Evolutionary conservation across 768 basidiomycete species (phyloP).

Genomic region (Boletus rubropictus): DNA sequence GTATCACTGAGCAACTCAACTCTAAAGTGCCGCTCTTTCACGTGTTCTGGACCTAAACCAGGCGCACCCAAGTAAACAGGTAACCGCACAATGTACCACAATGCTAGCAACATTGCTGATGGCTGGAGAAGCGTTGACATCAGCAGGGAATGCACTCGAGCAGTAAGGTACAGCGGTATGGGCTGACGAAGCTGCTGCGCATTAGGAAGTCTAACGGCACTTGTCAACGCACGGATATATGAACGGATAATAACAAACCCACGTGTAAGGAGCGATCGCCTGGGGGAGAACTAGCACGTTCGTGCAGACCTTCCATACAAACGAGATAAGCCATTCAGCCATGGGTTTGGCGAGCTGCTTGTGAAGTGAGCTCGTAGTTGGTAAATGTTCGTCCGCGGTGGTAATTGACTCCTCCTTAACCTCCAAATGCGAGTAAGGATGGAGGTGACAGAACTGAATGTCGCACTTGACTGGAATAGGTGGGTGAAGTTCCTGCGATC

Average conservation of each 20-base stretch:
- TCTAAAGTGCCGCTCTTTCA: conserved; percentile 61
- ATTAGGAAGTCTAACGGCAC: conserved; percentile 22
- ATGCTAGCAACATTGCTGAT: conserved; percentile 67
- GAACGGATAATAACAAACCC: conserved; percentile 26
- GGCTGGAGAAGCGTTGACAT: conserved; percentile 78
- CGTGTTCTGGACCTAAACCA: conserved; percentile 44
- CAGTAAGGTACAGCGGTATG: conserved; percentile 44
- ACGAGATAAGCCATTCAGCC: conserved; percentile 72
- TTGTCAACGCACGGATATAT: conserved; percentile 9
- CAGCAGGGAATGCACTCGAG: conserved; percentile 64
- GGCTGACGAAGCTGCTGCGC: conserved; percentile 31
- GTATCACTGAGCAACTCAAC: conserved; percentile 53
- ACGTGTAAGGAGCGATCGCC: conserved; percentile 51
- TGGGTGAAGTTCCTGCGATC: conserved; percentile 16
- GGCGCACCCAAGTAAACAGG: conserved; percentile 61
- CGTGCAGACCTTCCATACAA: conserved; percentile 79
- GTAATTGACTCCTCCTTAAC: conserved; percentile 29
- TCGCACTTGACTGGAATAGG: conserved; percentile 23
- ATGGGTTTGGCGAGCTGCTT: conserved; percentile 72
- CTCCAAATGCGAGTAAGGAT: conserved; percentile 11
- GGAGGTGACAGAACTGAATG: conserved; percentile 22
- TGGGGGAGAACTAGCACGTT: conserved; percentile 59
- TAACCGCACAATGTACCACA: conserved; percentile 79
- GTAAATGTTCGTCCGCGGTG: conserved; percentile 34
- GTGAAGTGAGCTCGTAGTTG: conserved; percentile 48